Evolutionary conservation across 2,329 filamentous ascomycete species (phyloP).

Genomic region (Arthrobotrys sphaeroides): DNA sequence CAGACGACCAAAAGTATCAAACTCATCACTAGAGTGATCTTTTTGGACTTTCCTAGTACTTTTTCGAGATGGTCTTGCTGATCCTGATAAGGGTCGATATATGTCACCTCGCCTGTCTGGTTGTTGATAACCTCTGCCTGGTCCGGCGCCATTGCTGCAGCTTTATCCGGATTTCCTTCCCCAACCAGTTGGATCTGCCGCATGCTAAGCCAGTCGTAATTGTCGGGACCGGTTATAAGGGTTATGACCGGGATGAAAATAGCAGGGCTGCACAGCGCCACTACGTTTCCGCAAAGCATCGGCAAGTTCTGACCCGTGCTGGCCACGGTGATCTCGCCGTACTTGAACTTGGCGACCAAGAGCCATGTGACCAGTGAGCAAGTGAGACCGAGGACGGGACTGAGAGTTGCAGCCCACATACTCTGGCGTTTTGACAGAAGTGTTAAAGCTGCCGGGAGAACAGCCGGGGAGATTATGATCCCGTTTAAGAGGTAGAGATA

Average conservation of each 20-base stretch:
- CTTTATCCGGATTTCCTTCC: conserved; percentile 34
- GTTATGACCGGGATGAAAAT: conserved; percentile 80
- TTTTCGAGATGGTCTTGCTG: conserved; percentile 57
- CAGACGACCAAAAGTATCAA: conserved; percentile 79
- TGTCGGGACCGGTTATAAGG: conserved; percentile 72
- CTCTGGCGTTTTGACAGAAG: conserved; percentile 84
- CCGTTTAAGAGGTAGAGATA: conserved; percentile 92
- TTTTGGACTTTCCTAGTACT: conserved; percentile 62
- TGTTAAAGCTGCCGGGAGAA: conserved; percentile 81
- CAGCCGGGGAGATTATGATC: conserved; percentile 84
- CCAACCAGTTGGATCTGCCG: conserved; percentile 70
- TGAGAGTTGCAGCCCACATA: conserved; percentile 75
- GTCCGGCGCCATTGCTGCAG: conserved; percentile 67
- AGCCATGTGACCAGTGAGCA: conserved; percentile 79
- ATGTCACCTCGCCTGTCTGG: conserved; percentile 55
- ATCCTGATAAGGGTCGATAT: conserved; percentile 25
- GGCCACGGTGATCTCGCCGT: conserved; percentile 73
- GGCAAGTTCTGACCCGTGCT: conserved; percentile 86
- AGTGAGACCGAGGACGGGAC: conserved; percentile 74
- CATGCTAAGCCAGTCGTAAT: conserved; percentile 90
- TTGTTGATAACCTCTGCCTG: conserved; percentile 75
- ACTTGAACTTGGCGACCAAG: conserved; percentile 76
- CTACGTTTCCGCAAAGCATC: conserved; percentile 88
- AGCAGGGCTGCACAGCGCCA: conserved; percentile 78
- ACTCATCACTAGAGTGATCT: conserved; percentile 72